Percentiles rank a stretch among this genome's conserved stretches.
Conservation (phyloP, 305 asterid genomes). For the Fraxinus platypoda region DNA sequence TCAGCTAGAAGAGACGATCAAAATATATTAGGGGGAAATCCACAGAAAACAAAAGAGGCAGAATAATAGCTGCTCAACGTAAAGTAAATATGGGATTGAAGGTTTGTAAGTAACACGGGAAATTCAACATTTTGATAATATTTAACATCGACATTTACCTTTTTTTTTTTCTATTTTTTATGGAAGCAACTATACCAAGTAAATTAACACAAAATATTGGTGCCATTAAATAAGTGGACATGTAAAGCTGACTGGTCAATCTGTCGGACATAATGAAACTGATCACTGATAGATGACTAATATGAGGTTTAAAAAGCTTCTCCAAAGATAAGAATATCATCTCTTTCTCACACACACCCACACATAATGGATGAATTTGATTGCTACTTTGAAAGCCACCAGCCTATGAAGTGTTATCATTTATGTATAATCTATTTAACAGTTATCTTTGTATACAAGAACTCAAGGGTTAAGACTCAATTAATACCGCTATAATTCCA, state of each 20-base stretch:
- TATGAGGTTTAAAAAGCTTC: background rate
- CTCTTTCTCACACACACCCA: background rate
- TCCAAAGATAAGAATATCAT: background rate
- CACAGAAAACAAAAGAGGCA: background rate
- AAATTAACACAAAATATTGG: background rate
- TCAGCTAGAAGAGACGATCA: slow-evolving; percentile 44
- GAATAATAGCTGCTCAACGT: background rate
- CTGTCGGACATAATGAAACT: background rate
- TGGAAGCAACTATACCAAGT: background rate
- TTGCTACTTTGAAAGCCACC: background rate
- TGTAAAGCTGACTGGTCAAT: background rate
- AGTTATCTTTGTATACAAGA: background rate
- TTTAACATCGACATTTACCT: background rate
- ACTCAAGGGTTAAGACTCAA: background rate
- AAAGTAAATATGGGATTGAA: background rate
- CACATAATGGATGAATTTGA: background rate
- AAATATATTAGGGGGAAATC: background rate
- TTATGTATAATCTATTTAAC: background rate
- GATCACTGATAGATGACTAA: background rate
- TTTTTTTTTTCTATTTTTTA: background rate
- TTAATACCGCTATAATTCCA: background rate
- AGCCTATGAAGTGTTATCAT: background rate
- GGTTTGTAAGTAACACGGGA: background rate
- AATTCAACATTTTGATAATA: background rate
- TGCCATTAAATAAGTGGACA: background rate